Base-by-base conservation (phyloP, 2,329 filamentous ascomycete genomes). In the Colletotrichum sp. region DNA sequence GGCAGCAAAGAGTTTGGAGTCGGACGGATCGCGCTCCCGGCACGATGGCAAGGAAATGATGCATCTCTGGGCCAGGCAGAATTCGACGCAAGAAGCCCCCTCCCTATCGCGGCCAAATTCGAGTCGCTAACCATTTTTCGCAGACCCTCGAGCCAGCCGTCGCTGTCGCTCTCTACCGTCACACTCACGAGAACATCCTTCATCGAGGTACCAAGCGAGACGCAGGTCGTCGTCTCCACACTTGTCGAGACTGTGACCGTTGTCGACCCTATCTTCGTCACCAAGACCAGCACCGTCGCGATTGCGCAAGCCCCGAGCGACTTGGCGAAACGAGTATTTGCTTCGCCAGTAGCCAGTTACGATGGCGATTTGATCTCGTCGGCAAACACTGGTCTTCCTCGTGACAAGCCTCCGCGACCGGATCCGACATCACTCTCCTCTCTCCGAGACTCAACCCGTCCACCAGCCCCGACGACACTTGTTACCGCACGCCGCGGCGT, bases 201-300 rank as follows among this genome's bases (percentile, higher is more conserved):
- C 6, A 74, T 74, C 63, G 79, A 78, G 2, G 39, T 78, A 21
- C 73, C 77, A 2, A 77, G 77, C 2, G 73, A 71, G 26, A 80
- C 80, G 1, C 68, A 72, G 2, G 68, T 79, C 1, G 28, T 80
- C 18, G 55, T 79, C 12, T 68, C 75, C 1, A 82, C 82, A 0
- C 68, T 76, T 13, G 77, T 77, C 2, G 71, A 80, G 28, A 79
- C 80, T 2, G 76, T 84, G 55, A 82, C 81, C 7, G 76, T 81
- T 18, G 21, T 80, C 52, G 76, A 81, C 52, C 81, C 81, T 5
- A 34, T 71, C 9, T 60, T 79, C 15, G 72, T 70, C n/a, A 81
- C 80, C 12, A 75, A 81, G 28, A 81, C 81, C 59, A 78, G 75
- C 28, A 78, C 77, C 7, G 78, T 78, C 0, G 82, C 80, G 1